Base-by-base conservation (phyloP, 306 rosid species). In the Fragaria vesca region DNA sequence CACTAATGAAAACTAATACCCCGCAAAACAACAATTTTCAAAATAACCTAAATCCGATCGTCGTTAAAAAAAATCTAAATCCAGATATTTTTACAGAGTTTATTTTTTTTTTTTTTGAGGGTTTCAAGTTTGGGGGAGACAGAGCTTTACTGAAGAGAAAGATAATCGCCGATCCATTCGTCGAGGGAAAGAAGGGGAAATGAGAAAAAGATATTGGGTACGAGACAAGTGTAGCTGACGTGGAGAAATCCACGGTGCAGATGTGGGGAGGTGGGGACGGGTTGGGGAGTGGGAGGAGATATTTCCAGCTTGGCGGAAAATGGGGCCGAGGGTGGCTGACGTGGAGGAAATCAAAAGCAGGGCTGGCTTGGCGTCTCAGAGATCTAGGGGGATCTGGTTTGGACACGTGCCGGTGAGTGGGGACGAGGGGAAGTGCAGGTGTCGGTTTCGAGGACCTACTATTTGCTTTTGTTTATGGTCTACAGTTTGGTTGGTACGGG, bases 271-370 rank as follows among this genome's bases (percentile, higher is more conserved):
- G 69, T 63, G 9, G 43, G 68, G 40, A 5, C 36, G 40, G 30
- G 63, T 6, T 4, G 8, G 4, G n/a, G 12, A 62, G 42, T 62
- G 68, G 36, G 18, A 61, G 38, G 5, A 87, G 93, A 89, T 90
- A 89, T 90, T 92, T 89, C 88, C 90, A 86, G 45, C 85, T 62
- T 75, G 81, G 81, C 62, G 24, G 60, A 32, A 73, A 75, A 46
- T 42, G 74, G 80, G 73, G 85, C 77, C 65, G 52, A 61, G 36
- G n/a, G 18, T 0, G 52, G 80, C 43, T 82, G 87, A 83, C 79
- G 78, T 81, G 93, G 91, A 83, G 78, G 63, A 76, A 80, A 93
- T 93, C 96, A 72, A 87, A 90, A 89, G 92, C 85, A 45, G 66
- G 82, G 78, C 63, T 71, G 42, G 47, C 43, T 72, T 47, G 34